Evolutionary conservation across 768 basidiomycete species (phyloP).

Genomic region (Xerocomellus intermedius): DNA sequence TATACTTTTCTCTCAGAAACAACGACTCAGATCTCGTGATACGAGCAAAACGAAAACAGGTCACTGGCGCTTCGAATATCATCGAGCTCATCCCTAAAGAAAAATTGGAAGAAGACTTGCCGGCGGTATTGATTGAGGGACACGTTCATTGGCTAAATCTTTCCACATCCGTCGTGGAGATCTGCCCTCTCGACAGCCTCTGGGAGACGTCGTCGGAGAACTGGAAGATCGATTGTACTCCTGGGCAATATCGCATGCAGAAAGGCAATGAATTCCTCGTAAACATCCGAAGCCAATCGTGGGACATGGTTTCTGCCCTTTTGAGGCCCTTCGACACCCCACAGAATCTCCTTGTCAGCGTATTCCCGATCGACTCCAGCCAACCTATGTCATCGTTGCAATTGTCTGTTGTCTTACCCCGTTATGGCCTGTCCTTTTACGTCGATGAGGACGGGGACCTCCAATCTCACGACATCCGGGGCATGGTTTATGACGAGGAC

Average conservation of each 20-base stretch:
- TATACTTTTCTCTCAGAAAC: conserved; percentile 21
- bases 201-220: conserved; percentile 29
- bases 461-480: conserved; percentile 41
- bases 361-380: not conserved
- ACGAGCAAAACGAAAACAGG: conserved; percentile 1
- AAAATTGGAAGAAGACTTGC: conserved; percentile 26
- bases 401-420: conserved; percentile 37
- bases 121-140: conserved; percentile 18
- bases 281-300: conserved; percentile 28
- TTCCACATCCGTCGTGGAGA: conserved; percentile 20
- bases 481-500: conserved; percentile 39
- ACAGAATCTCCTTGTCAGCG: conserved; percentile 23
- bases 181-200: conserved; percentile 23
- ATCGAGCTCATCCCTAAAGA: conserved; percentile 27
- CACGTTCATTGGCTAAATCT: conserved; percentile 34
- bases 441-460: conserved; percentile 33
- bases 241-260: conserved; percentile 7
- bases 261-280: conserved; percentile 15
- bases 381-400: not conserved
- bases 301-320: conserved; percentile 25
- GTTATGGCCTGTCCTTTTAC: conserved; percentile 42
- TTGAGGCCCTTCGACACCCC: conserved; percentile 25
- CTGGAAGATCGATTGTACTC: conserved; percentile 23
- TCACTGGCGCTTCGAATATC: not conserved
- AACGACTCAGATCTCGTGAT: conserved; percentile 16